Conservation (phyloP, 495 filamentous ascomycete species). For the Neurospora pannonica region DNA sequence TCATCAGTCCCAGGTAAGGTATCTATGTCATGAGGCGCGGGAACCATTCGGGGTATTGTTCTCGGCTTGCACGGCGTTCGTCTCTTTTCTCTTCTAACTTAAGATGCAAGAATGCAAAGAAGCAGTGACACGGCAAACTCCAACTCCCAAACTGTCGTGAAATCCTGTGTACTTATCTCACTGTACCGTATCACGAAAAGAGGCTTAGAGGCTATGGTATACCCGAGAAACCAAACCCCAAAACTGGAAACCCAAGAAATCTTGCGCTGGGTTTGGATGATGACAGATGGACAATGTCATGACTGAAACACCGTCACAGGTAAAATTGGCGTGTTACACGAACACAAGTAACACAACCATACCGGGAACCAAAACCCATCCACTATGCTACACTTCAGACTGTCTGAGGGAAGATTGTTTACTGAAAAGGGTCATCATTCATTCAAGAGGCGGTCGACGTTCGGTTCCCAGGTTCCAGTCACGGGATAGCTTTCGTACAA, state of each 20-base stretch:
- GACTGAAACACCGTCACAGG: not conserved
- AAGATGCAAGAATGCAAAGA: not conserved
- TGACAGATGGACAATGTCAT: not conserved
- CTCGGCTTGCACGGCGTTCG: not conserved
- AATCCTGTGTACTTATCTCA: not conserved
- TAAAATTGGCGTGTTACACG: not conserved
- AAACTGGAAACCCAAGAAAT: not conserved
- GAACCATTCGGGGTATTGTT: not conserved
- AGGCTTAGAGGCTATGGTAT: not conserved
- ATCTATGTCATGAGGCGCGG: not conserved
- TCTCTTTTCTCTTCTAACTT: not conserved
- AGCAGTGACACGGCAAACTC: not conserved
- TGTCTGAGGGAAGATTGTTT: not conserved
- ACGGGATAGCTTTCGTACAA: not conserved
- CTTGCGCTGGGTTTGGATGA: not conserved
- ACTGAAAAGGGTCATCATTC: not conserved
- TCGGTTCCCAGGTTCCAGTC: too few relatives aligned
- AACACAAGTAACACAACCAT: not conserved
- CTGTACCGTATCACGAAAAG: not conserved
- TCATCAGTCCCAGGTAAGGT: not conserved
- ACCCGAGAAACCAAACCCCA: not conserved
- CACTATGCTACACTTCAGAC: not conserved
- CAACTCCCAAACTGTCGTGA: not conserved
- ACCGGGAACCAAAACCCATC: not conserved
- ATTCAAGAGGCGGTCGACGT: not conserved